A percentile compares a stretch with the other conserved stretches of the same genome.
These are phyloP conservation scores for Priceomyces haplophilus DNA, from an alignment of 805 yeast species.

Conservation along the genomic window DNA sequence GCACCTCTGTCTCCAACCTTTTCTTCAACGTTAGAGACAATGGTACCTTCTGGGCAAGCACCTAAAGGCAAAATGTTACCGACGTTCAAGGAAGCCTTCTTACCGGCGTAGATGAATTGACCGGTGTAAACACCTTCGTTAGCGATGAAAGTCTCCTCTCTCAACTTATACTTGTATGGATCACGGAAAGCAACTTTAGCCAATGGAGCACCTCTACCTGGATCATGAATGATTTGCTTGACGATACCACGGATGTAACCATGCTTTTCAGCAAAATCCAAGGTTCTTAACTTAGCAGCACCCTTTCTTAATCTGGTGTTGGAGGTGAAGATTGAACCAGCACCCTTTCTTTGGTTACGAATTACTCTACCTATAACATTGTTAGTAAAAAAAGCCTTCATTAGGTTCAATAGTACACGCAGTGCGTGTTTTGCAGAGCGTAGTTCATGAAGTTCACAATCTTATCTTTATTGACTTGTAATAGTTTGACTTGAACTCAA, in stretches of 20 bases:
- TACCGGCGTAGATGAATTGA: constrained; percentile 98
- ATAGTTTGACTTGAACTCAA: too few relatives aligned
- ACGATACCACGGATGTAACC: constrained; percentile 99
- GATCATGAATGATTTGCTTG: constrained; percentile 97
- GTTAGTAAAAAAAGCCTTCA: constrained; percentile 6
- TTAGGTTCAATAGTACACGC: too few relatives aligned
- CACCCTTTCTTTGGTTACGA: constrained; percentile 99
- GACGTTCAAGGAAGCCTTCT: constrained; percentile 93
- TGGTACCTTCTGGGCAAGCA: constrained; percentile 98
- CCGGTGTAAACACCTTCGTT: constrained; percentile 99
- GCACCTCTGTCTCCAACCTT: constrained; percentile 99
- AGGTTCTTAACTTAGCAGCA: constrained; percentile 99
- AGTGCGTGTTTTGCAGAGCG: too few relatives aligned
- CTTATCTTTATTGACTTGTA: too few relatives aligned
- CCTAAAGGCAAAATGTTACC: constrained; percentile 98
- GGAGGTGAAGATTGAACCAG: constrained; percentile 99
- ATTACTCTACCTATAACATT: constrained; percentile 86
- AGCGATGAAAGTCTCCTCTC: constrained; percentile 98
- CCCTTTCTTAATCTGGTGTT: constrained; percentile 99
- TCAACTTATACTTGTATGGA: constrained; percentile 97
- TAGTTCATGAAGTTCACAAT: too few relatives aligned
- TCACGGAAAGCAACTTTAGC: constrained; percentile 99
- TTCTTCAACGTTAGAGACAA: constrained; percentile 97
- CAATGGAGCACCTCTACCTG: constrained; percentile 99
- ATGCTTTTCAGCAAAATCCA: constrained; percentile 98